Base-by-base conservation (phyloP, 176 grass and related monocot species). In the Eremochloa ophiuroides region DNA sequence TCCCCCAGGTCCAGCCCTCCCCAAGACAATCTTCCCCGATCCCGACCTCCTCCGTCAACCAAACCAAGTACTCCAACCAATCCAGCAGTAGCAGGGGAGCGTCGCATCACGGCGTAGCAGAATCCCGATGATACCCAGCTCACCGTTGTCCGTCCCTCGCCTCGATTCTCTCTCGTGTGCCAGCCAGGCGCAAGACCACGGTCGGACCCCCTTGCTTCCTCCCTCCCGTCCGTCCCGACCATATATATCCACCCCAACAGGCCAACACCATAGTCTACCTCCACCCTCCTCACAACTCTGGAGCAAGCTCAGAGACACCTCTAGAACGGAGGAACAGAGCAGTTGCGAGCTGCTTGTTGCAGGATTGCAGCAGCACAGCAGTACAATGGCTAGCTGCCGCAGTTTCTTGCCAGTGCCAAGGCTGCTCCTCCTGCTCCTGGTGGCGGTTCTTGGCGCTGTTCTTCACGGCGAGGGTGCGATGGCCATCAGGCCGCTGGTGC, bases 401-500 rank as follows among this genome's bases (percentile, higher is more conserved):
- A 22, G 62, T 56, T 79, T 53, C 26, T 26, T 55, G 34, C 41
- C 46, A 22, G n/a, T 46, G 82, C 56, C 40, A 58, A 72, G 77
- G 33, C 46, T 69, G 70, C 41, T 58, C 9, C 53, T 86, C 15
- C 60, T n/a, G n/a, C n/a, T 91, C 20, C 25, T 88, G 26, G 26
- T 37, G 50, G 20, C 2, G 10, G 2, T 91, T 56, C 72, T 93
- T 2, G 44, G 78, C 31, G 27, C 9, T 22, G 51, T 26, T 8
- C 68, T 71, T 71, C 68, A 46, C 47, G 51, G 59, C 25, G n/a
- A 48, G 2, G 68, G 12, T 8, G 77, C 78, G 33, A 28, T 69
- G 61, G 75, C 80, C 28, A n/a, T n/a, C n/a, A 91, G 94, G 79
- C 55, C 73, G 13, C 71, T 95, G n/a, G n/a, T n/a, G 31, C 66